Evolutionary conservation across 2,329 filamentous ascomycete species (phyloP).

Genomic region (Cytospora chrysosperma): DNA sequence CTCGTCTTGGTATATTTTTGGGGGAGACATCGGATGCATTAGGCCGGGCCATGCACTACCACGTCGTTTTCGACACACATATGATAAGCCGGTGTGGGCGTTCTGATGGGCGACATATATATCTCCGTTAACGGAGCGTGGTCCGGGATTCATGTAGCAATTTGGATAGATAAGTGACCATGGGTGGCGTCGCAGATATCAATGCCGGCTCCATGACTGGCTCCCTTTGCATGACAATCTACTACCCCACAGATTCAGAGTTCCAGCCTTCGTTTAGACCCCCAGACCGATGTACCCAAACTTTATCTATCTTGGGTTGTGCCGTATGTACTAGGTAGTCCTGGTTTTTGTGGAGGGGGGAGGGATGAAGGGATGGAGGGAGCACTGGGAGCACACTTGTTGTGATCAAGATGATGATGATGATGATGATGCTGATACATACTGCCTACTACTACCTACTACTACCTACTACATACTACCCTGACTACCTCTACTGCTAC

Average conservation of each 20-base stretch:
- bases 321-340: no score
- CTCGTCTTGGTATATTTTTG: neutral
- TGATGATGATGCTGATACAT: no score
- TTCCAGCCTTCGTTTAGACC: neutral
- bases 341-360: neutral
- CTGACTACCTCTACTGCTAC: no score
- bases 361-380: no score
- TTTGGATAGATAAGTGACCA: neutral
- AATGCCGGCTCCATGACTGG: constrained; percentile 1
- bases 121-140: constrained; percentile 15
- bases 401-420: neutral
- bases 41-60: constrained; percentile 15
- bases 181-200: neutral
- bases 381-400: no score
- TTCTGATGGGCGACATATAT: neutral
- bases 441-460: no score
- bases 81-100: constrained; percentile 7
- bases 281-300: neutral
- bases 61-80: constrained; percentile 1
- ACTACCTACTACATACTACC: no score
- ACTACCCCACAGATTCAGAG: neutral
- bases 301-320: neutral
- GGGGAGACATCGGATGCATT: constrained; percentile 7
- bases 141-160: constrained; percentile 5
- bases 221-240: neutral